Conservation (phyloP, 2,329 filamentous ascomycete species). For the Talaromyces albobiverticillius region DNA sequence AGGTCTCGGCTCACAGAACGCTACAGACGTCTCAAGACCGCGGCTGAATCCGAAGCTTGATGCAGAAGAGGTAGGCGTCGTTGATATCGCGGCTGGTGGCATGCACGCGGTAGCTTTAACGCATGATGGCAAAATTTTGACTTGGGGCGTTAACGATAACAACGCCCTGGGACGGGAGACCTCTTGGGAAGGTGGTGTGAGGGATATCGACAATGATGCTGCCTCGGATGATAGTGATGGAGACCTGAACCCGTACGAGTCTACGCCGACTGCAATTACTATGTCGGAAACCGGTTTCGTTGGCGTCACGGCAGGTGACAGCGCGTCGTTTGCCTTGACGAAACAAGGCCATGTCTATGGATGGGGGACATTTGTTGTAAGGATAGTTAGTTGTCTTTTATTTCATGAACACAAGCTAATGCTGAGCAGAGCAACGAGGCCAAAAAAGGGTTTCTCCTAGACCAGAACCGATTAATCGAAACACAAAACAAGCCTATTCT, state of each 20-base stretch:
- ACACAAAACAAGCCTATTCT: conserved; percentile 42
- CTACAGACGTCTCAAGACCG: conserved; percentile 1
- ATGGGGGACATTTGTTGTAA: conserved; percentile 69
- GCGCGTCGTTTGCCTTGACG: conserved; percentile 72
- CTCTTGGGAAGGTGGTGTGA: conserved; percentile 56
- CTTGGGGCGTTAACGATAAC: conserved; percentile 87
- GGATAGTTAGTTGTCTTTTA: too few relatives aligned
- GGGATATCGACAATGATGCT: conserved; percentile 23
- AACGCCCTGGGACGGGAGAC: conserved; percentile 74
- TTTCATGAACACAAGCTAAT: conserved; percentile 5
- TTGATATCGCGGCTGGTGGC: conserved; percentile 61
- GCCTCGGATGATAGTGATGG: conserved; percentile 51
- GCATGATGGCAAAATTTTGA: conserved; percentile 73
- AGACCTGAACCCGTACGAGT: conserved; percentile 69
- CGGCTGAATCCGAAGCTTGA: conserved; percentile 59
- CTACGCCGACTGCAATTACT: conserved; percentile 62
- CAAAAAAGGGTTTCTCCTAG: conserved; percentile 54
- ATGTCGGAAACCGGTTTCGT: conserved; percentile 60
- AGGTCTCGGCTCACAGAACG: neutral
- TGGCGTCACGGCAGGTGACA: conserved; percentile 70
- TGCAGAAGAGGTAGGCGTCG: conserved; percentile 50
- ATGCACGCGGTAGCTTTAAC: conserved; percentile 78
- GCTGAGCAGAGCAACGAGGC: conserved; percentile 51
- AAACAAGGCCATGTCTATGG: conserved; percentile 73
- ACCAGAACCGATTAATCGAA: conserved; percentile 25